Conservation (phyloP, 805 yeast species). For the Wickerhamiella brachini region DNA sequence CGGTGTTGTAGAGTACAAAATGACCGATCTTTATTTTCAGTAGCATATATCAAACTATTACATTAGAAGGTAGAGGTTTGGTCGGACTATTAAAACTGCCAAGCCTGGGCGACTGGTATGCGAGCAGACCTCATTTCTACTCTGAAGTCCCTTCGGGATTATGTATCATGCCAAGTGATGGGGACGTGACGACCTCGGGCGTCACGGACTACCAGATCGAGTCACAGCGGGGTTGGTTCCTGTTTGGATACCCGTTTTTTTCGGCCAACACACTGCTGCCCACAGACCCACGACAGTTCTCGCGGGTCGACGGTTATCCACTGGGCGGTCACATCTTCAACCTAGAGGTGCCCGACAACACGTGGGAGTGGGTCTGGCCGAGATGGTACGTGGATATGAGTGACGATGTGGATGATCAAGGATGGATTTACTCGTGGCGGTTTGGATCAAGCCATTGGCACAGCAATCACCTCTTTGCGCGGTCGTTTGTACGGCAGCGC, state of each 20-base stretch:
- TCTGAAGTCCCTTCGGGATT: background rate
- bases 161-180: background rate
- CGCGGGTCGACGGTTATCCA: conserved; percentile 19
- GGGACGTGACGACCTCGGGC: conserved; percentile 1
- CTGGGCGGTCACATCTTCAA: conserved; percentile 16
- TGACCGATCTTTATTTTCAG: no score
- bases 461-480: conserved; percentile 39
- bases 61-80: no score
- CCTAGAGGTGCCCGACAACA: conserved; percentile 37
- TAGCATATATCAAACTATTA: no score
- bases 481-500: conserved; percentile 52
- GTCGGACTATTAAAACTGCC: no score
- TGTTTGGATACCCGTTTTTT: conserved; percentile 27
- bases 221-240: conserved; percentile 29
- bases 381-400: conserved; percentile 63
- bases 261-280: conserved; percentile 25
- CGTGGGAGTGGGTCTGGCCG: conserved; percentile 58
- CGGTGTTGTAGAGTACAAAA: no score
- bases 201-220: conserved; percentile 24
- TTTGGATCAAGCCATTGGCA: conserved; percentile 44
- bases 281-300: conserved; percentile 28
- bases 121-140: no score
- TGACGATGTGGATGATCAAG: conserved; percentile 63
- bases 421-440: conserved; percentile 59
- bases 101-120: no score